These are phyloP conservation scores for Crithidia brevicula DNA, from an alignment of 208 protist species.

Conservation along the genomic window DNA sequence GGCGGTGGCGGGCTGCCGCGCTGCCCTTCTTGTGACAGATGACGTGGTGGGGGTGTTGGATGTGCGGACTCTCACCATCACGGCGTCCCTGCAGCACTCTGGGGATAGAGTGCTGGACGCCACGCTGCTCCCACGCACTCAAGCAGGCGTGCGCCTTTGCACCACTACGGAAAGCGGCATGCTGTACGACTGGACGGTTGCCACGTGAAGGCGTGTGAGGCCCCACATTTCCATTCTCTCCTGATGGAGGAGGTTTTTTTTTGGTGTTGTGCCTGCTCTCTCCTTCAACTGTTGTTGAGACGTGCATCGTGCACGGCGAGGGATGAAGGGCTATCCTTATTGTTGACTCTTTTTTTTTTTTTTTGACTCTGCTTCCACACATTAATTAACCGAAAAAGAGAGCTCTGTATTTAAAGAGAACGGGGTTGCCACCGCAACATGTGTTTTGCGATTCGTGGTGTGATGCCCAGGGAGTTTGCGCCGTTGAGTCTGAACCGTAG, in stretches of 20 bases:
- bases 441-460: no score
- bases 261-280: no score
- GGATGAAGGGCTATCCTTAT: no score
- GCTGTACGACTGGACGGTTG: slow-evolving; percentile 45
- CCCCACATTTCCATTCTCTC: neutral
- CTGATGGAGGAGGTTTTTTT: neutral
- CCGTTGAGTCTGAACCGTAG: no score
- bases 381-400: neutral
- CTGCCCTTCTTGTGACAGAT: slow-evolving; percentile 38
- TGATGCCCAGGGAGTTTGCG: no score
- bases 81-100: slow-evolving; percentile 35
- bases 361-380: neutral
- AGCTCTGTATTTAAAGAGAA: slow-evolving; percentile 7
- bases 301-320: no score
- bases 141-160: slow-evolving; percentile 28
- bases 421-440: no score
- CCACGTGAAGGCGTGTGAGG: slow-evolving; percentile 9
- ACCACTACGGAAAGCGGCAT: slow-evolving; percentile 39
- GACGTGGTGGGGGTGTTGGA: slow-evolving; percentile 40
- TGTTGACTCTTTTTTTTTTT: neutral
- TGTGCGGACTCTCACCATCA: slow-evolving; percentile 22
- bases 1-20: slow-evolving; percentile 2
- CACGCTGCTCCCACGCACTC: slow-evolving; percentile 17
- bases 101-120: slow-evolving; percentile 52
- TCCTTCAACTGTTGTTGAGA: no score